phyloP scores from a whole-genome alignment of 129 eudicot genomes.

The Pittosporum tobira region DNA sequence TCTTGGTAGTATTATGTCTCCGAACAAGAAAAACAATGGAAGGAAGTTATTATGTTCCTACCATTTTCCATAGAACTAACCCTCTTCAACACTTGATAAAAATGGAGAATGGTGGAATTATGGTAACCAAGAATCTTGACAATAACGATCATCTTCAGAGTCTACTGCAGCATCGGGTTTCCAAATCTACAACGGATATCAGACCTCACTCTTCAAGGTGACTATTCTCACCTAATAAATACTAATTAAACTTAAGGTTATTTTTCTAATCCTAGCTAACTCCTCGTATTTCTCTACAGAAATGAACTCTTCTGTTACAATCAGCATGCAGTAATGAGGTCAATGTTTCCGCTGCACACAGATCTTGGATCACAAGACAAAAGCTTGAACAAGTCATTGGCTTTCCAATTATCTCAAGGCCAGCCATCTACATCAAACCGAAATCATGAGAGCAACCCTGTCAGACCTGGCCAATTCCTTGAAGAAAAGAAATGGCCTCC shows the following conservation, averaged over 20 bases:
- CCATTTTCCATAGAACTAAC: slow-evolving; percentile 32
- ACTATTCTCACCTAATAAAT: not conserved
- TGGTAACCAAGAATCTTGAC: slow-evolving; percentile 26
- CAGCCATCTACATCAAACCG: slow-evolving; percentile 11
- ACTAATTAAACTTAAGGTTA: not conserved
- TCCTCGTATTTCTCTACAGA: slow-evolving; percentile 19
- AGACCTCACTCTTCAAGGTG: slow-evolving; percentile 22
- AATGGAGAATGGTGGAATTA: slow-evolving; percentile 47
- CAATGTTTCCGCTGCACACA: slow-evolving; percentile 12
- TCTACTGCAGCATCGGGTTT: slow-evolving; percentile 14
- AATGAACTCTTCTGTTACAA: slow-evolving; percentile 30
- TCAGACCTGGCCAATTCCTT: slow-evolving; percentile 38
- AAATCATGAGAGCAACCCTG: slow-evolving; percentile 13
- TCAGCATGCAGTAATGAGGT: slow-evolving; percentile 14
- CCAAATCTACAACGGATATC: slow-evolving; percentile 19
- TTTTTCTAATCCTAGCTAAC: not conserved
- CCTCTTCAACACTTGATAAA: slow-evolving; percentile 46
- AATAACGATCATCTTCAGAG: slow-evolving; percentile 15
- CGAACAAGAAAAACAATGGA: slow-evolving; percentile 30
- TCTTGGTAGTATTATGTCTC: slow-evolving; percentile 40
- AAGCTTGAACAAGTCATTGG: slow-evolving; percentile 16
- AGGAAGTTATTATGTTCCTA: slow-evolving; percentile 33
- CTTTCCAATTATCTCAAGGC: slow-evolving; percentile 17
- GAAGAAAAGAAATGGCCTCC: slow-evolving; percentile 67
- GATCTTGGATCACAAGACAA: slow-evolving; percentile 18